A percentile compares a stretch with the other conserved stretches of the same genome.
Evolutionary conservation across 352 stramenopile genomes (phyloP).

Genomic region (Pythium folliculosum): DNA sequence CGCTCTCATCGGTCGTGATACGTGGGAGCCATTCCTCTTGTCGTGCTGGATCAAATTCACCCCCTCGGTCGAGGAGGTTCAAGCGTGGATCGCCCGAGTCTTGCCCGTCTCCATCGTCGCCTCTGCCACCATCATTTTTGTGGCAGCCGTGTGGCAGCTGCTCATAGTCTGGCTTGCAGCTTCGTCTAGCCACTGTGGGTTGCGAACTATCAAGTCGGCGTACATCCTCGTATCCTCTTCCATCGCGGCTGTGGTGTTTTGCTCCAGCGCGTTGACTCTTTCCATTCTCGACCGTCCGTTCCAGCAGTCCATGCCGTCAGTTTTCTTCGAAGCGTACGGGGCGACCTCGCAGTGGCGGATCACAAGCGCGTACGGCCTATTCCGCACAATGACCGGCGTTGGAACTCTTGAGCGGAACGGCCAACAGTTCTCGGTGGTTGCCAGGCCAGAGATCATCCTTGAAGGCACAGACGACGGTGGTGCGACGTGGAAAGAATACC

Average conservation of each 20-base stretch:
- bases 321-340: conserved; percentile 33
- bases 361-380: conserved; percentile 84
- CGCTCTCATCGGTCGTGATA: neutral
- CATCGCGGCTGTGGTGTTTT: conserved; percentile 38
- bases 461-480: conserved; percentile 63
- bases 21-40: conserved; percentile 27
- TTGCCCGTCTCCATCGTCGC: conserved; percentile 33
- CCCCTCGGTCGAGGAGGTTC: conserved; percentile 40
- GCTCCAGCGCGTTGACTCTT: conserved; percentile 41
- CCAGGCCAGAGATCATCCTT: conserved; percentile 88
- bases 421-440: conserved; percentile 56
- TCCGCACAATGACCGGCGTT: conserved; percentile 90
- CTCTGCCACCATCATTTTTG: conserved; percentile 15
- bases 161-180: conserved; percentile 5
- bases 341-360: conserved; percentile 39
- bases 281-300: conserved; percentile 43
- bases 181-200: neutral
- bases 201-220: conserved; percentile 1
- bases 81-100: conserved; percentile 45
- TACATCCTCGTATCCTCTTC: conserved; percentile 37
- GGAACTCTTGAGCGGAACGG: conserved; percentile 37
- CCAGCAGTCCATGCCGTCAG: conserved; percentile 37
- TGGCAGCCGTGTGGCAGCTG: conserved; percentile 38
- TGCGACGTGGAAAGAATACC: conserved; percentile 67
- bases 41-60: conserved; percentile 35